Conservation (phyloP, 306 rosid species). For the Sesbania bispinosa region DNA sequence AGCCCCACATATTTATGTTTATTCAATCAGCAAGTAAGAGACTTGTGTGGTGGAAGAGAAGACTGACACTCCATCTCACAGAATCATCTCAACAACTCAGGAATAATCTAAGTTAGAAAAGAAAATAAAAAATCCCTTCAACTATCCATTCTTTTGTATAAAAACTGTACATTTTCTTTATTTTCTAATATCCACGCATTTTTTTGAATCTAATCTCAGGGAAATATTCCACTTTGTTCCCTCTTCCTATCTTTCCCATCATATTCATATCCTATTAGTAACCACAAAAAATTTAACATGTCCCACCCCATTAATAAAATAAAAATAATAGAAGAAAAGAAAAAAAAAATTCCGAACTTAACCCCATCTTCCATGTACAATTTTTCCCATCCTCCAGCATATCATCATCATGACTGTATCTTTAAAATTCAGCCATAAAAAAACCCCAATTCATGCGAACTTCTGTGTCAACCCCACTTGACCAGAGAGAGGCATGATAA, state of each 20-base stretch:
- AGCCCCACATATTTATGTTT: conserved; percentile 21
- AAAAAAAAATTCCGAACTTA: not conserved
- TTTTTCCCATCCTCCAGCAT: conserved; percentile 17
- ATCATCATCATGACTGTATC: conserved; percentile 43
- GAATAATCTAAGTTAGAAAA: not conserved
- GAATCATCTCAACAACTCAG: not conserved
- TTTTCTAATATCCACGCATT: conserved; percentile 44
- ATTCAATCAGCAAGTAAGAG: conserved; percentile 10
- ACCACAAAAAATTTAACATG: conserved; percentile 45
- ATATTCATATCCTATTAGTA: conserved; percentile 47
- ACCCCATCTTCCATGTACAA: conserved; percentile 47
- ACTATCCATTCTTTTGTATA: conserved; percentile 38
- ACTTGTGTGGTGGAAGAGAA: conserved; percentile 2
- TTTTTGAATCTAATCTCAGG: conserved; percentile 42
- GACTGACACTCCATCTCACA: conserved; percentile 1
- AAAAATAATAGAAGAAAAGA: not conserved
- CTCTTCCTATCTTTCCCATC: conserved; percentile 50
- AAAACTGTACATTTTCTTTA: conserved; percentile 65
- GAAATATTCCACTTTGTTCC: conserved; percentile 43
- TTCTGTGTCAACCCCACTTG: conserved; percentile 18
- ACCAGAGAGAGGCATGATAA: conserved; percentile 12
- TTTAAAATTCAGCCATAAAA: conserved; percentile 57
- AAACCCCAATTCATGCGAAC: conserved; percentile 22
- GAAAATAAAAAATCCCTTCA: not conserved
- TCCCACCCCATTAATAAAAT: conserved; percentile 17